These are phyloP conservation scores for Corrigiola litoralis DNA, from an alignment of 179 eudicot genomes.

Conservation along the genomic window DNA sequence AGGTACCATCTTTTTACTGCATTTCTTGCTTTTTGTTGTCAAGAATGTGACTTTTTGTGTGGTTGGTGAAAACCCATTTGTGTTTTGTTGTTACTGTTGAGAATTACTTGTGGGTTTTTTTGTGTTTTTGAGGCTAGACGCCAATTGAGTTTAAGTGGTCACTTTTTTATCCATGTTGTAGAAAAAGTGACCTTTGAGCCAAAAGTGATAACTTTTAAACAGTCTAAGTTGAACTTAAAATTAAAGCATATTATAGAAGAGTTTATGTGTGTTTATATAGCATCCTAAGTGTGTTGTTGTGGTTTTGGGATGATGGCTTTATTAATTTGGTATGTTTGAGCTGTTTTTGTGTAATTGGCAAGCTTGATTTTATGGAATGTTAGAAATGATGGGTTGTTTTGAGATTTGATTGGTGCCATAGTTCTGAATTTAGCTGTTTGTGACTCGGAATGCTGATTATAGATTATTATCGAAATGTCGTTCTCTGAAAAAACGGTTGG, in stretches of 20 bases:
- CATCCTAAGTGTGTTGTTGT: too few relatives aligned
- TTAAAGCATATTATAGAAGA: too few relatives aligned
- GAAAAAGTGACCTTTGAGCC: too few relatives aligned
- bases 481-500: too few relatives aligned
- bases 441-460: neutral
- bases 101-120: neutral
- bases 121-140: neutral
- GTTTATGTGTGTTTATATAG: too few relatives aligned
- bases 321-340: neutral
- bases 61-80: neutral
- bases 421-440: neutral
- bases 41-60: neutral
- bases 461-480: neutral
- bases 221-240: too few relatives aligned
- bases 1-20: slow-evolving; percentile 31
- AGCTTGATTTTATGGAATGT: neutral
- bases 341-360: neutral
- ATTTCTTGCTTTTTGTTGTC: neutral
- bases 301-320: neutral
- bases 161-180: too few relatives aligned
- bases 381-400: neutral
- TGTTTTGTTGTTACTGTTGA: neutral
- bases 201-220: too few relatives aligned
- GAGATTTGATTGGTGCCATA: neutral
- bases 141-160: too few relatives aligned